Evolutionary conservation across 2,329 filamentous ascomycete species (phyloP).

Genomic region (Thielaviopsis punctulata): DNA sequence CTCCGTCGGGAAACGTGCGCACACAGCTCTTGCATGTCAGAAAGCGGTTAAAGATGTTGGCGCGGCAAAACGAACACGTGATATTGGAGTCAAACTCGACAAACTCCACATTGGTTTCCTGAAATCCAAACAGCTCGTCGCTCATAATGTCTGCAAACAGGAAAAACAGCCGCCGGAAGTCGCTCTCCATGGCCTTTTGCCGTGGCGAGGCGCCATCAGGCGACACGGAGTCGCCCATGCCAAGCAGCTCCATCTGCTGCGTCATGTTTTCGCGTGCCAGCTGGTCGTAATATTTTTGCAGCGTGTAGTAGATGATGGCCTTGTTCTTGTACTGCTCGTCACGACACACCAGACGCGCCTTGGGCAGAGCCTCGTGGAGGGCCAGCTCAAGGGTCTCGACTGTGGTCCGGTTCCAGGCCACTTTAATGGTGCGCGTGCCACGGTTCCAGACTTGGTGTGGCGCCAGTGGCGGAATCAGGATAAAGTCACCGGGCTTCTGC

Average conservation of each 20-base stretch:
- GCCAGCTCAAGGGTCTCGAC: slow-evolving; percentile 80
- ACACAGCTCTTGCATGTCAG: slow-evolving; percentile 79
- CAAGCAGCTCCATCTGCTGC: slow-evolving; percentile 33
- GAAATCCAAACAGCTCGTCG: slow-evolving; percentile 67
- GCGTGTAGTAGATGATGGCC: slow-evolving; percentile 76
- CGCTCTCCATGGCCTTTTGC: slow-evolving; percentile 55
- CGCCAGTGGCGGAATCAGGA: slow-evolving; percentile 79
- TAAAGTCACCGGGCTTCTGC: slow-evolving; percentile 78
- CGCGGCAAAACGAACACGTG: slow-evolving; percentile 87
- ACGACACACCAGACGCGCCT: slow-evolving; percentile 77
- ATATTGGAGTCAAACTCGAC: slow-evolving; percentile 78
- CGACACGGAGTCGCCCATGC: slow-evolving; percentile 30
- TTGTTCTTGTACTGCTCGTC: slow-evolving; percentile 99
- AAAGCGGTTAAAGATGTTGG: slow-evolving; percentile 95
- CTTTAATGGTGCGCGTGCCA: slow-evolving; percentile 89
- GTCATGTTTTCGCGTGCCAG: slow-evolving; percentile 27
- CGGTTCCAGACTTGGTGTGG: slow-evolving; percentile 98
- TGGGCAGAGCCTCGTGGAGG: slow-evolving; percentile 70
- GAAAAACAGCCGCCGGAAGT: slow-evolving; percentile 65
- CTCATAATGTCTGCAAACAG: slow-evolving; percentile 66
- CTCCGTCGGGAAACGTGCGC: slow-evolving; percentile 44
- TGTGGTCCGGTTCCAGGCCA: slow-evolving; percentile 93
- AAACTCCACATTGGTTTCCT: slow-evolving; percentile 56
- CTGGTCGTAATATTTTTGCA: slow-evolving; percentile 59
- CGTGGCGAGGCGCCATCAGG: slow-evolving; percentile 22